Evolutionary conservation across 768 basidiomycete genomes (phyloP).

Genomic region (Trametes sanguinea): DNA sequence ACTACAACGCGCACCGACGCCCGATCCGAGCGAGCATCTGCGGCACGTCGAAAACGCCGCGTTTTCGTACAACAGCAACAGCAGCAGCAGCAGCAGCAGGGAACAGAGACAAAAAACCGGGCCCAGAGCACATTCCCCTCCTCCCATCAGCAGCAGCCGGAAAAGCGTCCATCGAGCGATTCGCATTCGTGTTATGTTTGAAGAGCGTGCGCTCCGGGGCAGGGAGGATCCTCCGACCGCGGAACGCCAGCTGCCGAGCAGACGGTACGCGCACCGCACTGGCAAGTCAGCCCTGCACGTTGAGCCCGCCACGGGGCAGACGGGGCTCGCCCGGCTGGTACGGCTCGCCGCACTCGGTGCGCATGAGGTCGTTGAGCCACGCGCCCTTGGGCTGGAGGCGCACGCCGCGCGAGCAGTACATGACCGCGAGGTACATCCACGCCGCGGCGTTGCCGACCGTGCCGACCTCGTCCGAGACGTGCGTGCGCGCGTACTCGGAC

Average conservation of each 20-base stretch:
- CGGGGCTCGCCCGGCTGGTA: conserved; percentile 70
- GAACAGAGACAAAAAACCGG: background rate
- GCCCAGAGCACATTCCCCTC: conserved; percentile 3
- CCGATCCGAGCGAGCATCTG: background rate
- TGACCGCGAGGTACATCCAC: conserved; percentile 74
- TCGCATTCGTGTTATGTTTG: no score
- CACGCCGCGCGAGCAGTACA: conserved; percentile 69
- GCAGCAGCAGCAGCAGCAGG: background rate
- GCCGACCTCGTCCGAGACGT: conserved; percentile 82
- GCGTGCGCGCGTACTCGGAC: conserved; percentile 54
- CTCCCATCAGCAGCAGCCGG: background rate
- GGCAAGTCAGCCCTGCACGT: conserved; percentile 52
- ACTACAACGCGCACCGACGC: background rate
- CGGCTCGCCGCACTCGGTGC: conserved; percentile 72
- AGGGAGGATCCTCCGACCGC: background rate
- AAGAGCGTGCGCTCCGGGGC: background rate
- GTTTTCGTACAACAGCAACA: conserved; percentile 10
- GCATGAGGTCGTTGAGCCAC: conserved; percentile 82
- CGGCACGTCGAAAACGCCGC: conserved; percentile 1
- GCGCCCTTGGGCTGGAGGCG: conserved; percentile 80
- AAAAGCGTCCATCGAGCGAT: conserved; percentile 6
- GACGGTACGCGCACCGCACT: background rate
- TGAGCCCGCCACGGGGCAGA: conserved; percentile 61
- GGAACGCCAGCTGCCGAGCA: background rate
- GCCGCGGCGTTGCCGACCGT: conserved; percentile 78